Conservation (phyloP, 345 rosid genomes). For the Acer saccharum region DNA sequence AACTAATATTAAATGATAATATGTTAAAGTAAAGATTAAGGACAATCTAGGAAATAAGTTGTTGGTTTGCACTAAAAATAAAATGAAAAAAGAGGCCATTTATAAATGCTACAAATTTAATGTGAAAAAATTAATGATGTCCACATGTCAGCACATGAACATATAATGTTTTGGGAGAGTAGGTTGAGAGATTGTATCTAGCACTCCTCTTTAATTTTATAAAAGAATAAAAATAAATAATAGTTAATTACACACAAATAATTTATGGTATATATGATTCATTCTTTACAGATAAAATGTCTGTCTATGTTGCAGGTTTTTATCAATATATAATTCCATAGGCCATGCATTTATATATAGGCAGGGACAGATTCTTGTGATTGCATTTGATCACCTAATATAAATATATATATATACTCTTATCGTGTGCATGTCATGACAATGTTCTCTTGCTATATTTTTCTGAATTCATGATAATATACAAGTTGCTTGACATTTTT, state of each 20-base stretch:
- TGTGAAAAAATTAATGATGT: too few relatives aligned
- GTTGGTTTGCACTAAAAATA: too few relatives aligned
- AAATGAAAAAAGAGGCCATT: too few relatives aligned
- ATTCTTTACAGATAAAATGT: background rate
- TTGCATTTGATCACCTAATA: background rate
- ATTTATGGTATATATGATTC: background rate
- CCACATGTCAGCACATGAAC: too few relatives aligned
- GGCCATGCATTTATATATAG: background rate
- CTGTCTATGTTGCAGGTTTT: background rate
- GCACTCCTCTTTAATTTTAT: background rate
- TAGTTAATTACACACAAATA: background rate
- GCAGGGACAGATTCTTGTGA: slow-evolving; percentile 10
- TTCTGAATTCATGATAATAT: slow-evolving; percentile 1
- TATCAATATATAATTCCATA: background rate
- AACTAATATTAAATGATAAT: too few relatives aligned
- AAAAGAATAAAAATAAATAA: background rate
- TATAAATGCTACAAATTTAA: too few relatives aligned
- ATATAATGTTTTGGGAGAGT: too few relatives aligned
- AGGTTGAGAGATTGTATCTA: too few relatives aligned
- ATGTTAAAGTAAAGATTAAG: too few relatives aligned
- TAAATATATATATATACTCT: background rate
- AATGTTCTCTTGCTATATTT: slow-evolving; percentile 25
- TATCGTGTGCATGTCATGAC: slow-evolving; percentile 39
- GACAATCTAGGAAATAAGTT: too few relatives aligned
- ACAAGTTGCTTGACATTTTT: slow-evolving; percentile 13